phyloP scores from a whole-genome alignment of 2,329 filamentous ascomycete genomes.

The Fusarium sp. region DNA sequence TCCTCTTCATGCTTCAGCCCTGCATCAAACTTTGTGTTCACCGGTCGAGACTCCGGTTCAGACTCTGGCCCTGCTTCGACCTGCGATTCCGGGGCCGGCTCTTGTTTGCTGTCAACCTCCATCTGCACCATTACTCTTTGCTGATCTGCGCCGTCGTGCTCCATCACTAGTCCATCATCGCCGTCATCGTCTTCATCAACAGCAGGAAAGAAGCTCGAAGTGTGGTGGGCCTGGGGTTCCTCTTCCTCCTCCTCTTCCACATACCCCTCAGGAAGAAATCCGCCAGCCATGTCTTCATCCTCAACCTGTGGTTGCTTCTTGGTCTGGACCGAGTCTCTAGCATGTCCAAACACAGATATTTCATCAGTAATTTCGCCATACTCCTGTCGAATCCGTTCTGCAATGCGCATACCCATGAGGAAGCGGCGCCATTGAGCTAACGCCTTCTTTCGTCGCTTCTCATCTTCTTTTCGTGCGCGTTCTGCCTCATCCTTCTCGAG shows the following conservation, averaged over 20 bases:
- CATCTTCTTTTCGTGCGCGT: slow-evolving; percentile 79
- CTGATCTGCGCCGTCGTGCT: slow-evolving; percentile 33
- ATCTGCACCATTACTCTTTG: neutral
- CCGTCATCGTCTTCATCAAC: slow-evolving; percentile 55
- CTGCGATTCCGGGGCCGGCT: neutral
- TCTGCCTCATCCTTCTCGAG: slow-evolving; percentile 83
- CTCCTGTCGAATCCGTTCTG: slow-evolving; percentile 78
- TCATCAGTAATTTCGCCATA: slow-evolving; percentile 72
- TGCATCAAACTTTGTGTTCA: neutral
- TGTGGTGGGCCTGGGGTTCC: slow-evolving; percentile 43
- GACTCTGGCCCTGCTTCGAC: neutral
- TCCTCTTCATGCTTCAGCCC: neutral
- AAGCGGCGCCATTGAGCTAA: slow-evolving; percentile 87
- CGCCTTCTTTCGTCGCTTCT: slow-evolving; percentile 79
- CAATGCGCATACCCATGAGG: slow-evolving; percentile 83
- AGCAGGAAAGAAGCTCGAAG: slow-evolving; percentile 60
- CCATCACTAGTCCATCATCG: slow-evolving; percentile 49
- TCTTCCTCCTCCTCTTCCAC: slow-evolving; percentile 58
- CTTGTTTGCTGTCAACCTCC: slow-evolving; percentile 2
- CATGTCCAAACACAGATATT: slow-evolving; percentile 65
- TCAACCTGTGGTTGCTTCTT: slow-evolving; percentile 40
- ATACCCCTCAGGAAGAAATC: slow-evolving; percentile 68
- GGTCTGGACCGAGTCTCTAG: slow-evolving; percentile 34
- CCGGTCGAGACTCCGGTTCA: neutral
- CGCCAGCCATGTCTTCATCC: slow-evolving; percentile 66